These are phyloP conservation scores for Zoysia japonica DNA, from an alignment of 176 grass and related monocot species.

Conservation along the genomic window DNA sequence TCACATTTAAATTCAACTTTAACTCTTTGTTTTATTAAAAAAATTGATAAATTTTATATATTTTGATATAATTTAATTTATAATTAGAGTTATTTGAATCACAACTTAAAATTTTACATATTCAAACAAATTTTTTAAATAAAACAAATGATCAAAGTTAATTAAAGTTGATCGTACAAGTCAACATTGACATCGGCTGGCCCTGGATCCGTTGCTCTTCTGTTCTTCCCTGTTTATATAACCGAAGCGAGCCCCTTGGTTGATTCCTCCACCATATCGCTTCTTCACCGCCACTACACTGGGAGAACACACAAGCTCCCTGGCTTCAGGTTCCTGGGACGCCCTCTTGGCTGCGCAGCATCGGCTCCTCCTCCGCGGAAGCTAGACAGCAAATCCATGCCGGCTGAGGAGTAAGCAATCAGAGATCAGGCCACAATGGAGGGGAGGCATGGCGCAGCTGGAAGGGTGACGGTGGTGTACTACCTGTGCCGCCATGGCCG, in stretches of 20 bases:
- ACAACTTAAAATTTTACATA: no score
- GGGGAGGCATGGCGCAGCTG: slow-evolving; percentile 33
- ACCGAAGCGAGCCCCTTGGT: not conserved
- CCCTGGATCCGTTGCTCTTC: not conserved
- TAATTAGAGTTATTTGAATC: no score
- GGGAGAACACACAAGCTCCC: not conserved
- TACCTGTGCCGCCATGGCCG: slow-evolving; percentile 69
- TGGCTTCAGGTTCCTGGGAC: not conserved
- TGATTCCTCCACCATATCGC: not conserved
- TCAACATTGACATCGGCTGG: not conserved
- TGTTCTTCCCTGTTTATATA: not conserved
- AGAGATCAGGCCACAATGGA: slow-evolving; percentile 1
- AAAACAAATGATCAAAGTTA: no score
- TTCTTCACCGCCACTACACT: not conserved
- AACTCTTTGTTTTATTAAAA: no score
- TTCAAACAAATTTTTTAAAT: no score
- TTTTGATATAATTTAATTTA: no score
- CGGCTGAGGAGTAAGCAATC: slow-evolving; percentile 15
- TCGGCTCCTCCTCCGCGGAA: not conserved
- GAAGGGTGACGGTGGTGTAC: slow-evolving; percentile 67
- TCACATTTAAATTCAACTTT: no score
- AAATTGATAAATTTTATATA: no score
- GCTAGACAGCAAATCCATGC: not conserved
- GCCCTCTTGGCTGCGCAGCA: not conserved
- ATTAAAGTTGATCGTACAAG: no score